Evolutionary conservation across 2,329 filamentous ascomycete species (phyloP), one percentile per base, ranked within the genome.

Genomic region (Hypocreales sp.): DNA sequence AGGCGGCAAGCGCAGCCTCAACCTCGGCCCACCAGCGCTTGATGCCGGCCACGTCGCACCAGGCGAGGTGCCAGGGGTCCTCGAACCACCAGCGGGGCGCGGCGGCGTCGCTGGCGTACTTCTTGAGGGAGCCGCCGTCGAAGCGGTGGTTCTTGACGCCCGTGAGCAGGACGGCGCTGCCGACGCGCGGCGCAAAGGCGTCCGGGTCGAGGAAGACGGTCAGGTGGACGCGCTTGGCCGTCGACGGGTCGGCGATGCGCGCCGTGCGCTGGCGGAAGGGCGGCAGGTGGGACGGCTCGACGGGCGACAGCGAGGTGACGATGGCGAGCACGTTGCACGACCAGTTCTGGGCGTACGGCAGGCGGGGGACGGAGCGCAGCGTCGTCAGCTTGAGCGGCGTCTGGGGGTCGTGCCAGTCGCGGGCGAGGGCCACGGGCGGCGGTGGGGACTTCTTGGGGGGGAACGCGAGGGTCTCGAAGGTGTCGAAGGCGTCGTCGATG

Each of bases 261-360:
- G 61, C 65, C 1, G 53, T 60, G n/a, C 65, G 54, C 37, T 69
- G 66, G n/a, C 40, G 52, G 32, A 56, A 55, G 0, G 65, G 64
- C 1, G 58, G 60, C 5, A 69, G 47, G 4, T 56, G 50, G 0
- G 60, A 62, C 2, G 64, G 50, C 31, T 68, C 60, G 11, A 67
- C 45, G 1, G 47, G 51, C 0, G 60, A 62, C 4, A 70, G 45
- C 2, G 56, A 55, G 0, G 50, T 45, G 4, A 70, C 33, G n/a
- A 71, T 51, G 29, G 55, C 63, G 4, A 72, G 55, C 6, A 67
- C 48, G 34, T 70, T 70, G 42, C 63, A 56, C 24, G 60, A 61
- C 65, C 64, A 72, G 40, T 71, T 71, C 32, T 69, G 64, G 28
- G 60, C 59, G 44, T 65, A 70, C 2, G 64, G 65, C 1, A 71